Evolutionary conservation across 257 asterid genomes (phyloP), one percentile per base, ranked within the genome.

Genomic region (Echium plantagineum): DNA sequence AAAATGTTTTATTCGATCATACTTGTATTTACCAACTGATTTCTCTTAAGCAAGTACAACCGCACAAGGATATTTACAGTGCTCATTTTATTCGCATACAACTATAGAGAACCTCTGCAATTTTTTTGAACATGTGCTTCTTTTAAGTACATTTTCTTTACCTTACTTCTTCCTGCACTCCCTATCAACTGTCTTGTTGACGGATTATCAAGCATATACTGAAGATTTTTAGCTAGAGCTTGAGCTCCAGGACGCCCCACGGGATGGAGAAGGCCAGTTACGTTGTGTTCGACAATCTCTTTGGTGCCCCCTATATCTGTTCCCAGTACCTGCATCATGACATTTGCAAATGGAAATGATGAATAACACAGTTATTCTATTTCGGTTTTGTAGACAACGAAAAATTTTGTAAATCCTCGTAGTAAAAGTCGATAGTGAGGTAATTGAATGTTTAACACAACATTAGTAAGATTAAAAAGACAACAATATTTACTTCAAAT

Each of bases 241-340:
- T 31, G 76, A 24, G 88, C 73, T 32, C 97, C 99, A 0, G 81
- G 81, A 6, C 88, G 94, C 31, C 96, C 97, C 74, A 89, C 28
- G n/a, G 96, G 83, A 70, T 93, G 99, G 53, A 93, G 89, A 10
- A 93, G 83, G 53, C 97, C 99, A 0, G 94, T 86, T 61, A 65
- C 67, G 21, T 84, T 93, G 66, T 93, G 87, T 57, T 93, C 89
- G 9, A 89, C 94, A 5, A 93, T 80, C 79, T 93, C 99, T 63
- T 70, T 78, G 9, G 99, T 89, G 68, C 97, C 99, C 59, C 99
- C 99, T 18, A 94, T 78, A 73, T 84, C 87, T 0, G 99, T 93
- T 73, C 97, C 99, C 51, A 93, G 83, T 47, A 91, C 89, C 98
- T 91, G 72, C 70, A 74, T 49, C 69, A 32, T 57, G 63, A 68